A percentile compares a stretch with the other conserved stretches of the same genome.
phyloP scores from a whole-genome alignment of 208 protist genomes.

The Trypanosoma rangeli region DNA sequence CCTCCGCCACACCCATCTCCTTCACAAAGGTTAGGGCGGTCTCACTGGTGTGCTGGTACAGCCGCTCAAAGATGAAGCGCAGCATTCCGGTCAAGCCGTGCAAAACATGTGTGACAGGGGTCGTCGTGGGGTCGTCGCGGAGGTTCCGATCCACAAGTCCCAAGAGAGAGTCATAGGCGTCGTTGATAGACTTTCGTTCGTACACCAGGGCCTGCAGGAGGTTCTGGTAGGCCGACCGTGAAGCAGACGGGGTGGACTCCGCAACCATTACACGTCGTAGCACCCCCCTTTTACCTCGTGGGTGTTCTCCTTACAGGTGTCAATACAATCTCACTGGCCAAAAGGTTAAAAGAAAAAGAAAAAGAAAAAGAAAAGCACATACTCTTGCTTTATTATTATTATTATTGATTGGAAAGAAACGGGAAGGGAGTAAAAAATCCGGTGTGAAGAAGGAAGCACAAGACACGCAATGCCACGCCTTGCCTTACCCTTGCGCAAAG shows the following conservation, averaged over 20 bases:
- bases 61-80: conserved; percentile 22
- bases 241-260: background rate
- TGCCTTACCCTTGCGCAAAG: no score
- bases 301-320: background rate
- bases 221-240: background rate
- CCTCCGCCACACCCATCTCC: conserved; percentile 1
- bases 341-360: conserved; percentile 33
- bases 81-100: conserved; percentile 12
- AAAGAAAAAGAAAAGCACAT: conserved; percentile 15
- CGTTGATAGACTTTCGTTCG: conserved; percentile 9
- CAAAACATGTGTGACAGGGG: background rate
- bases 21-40: conserved; percentile 7
- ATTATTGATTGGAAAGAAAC: background rate
- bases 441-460: conserved; percentile 1
- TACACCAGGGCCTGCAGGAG: conserved; percentile 8
- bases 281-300: background rate
- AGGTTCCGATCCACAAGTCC: background rate
- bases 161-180: conserved; percentile 15
- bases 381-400: no score
- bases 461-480: background rate
- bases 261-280: background rate
- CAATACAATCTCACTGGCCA: no score
- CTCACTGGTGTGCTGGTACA: conserved; percentile 13
- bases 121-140: background rate
- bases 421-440: background rate